Evolutionary conservation across 176 grass and related monocot species (phyloP).

Genomic region (Chrysopogon serrulatus): DNA sequence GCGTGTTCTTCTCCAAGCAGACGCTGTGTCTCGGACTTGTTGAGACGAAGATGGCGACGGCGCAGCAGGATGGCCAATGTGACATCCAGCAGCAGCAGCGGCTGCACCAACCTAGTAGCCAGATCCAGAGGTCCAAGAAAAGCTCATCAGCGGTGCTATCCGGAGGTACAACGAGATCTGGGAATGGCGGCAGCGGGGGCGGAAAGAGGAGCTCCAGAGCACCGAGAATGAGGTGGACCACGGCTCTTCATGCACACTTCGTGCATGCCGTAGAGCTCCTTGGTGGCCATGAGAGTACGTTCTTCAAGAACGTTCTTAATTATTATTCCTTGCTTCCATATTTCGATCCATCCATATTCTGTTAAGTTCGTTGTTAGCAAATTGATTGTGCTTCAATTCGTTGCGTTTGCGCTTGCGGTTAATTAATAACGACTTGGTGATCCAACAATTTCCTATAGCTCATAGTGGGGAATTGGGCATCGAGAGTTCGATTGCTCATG

Average conservation of each 20-base stretch:
- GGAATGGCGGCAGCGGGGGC: not conserved
- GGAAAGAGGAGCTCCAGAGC: conserved; percentile 79
- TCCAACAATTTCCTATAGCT: not conserved
- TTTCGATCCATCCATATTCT: not conserved
- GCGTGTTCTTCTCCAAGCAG: conserved; percentile 30
- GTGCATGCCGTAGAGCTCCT: conserved; percentile 93
- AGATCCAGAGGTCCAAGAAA: conserved; percentile 78
- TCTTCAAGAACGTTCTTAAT: not conserved
- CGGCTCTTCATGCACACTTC: conserved; percentile 87
- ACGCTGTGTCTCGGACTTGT: conserved; percentile 56
- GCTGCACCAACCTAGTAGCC: conserved; percentile 46
- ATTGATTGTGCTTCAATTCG: not conserved
- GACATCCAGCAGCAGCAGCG: conserved; percentile 20
- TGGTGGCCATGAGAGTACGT: conserved; percentile 92
- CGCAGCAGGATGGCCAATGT: not conserved
- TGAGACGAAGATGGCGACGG: not conserved
- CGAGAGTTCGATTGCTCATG: not conserved
- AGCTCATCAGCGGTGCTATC: conserved; percentile 4
- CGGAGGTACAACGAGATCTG: conserved; percentile 22
- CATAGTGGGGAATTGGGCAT: not conserved
- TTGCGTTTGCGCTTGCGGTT: not conserved
- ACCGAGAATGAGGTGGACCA: conserved; percentile 97
- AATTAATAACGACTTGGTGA: not conserved
- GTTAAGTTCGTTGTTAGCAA: not conserved
- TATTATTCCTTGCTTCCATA: not conserved